Percentiles rank a stretch among this genome's conserved stretches.
Evolutionary conservation across 2,329 filamentous ascomycete species (phyloP).

Genomic region (Aspergillus sp.): DNA sequence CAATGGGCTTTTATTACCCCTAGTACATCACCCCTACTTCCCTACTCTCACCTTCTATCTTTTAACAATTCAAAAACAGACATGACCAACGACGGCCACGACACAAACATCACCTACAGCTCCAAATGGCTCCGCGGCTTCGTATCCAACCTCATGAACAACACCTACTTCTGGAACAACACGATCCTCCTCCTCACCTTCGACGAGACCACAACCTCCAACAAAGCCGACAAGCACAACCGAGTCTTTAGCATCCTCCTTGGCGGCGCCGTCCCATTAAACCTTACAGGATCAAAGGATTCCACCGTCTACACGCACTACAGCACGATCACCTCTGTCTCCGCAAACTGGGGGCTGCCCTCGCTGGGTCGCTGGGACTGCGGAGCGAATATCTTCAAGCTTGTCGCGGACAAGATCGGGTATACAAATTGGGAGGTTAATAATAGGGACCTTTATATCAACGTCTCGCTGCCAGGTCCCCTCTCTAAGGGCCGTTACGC

Average conservation of each 20-base stretch:
- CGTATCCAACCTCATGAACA: slow-evolving; percentile 69
- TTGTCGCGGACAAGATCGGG: slow-evolving; percentile 65
- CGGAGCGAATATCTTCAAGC: slow-evolving; percentile 69
- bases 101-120: slow-evolving; percentile 70
- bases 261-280: slow-evolving; percentile 70
- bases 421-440: slow-evolving; percentile 54
- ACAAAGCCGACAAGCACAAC: slow-evolving; percentile 55
- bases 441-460: slow-evolving; percentile 53
- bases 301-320: slow-evolving; percentile 74
- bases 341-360: slow-evolving; percentile 71
- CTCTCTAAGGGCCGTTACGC: slow-evolving; percentile 33
- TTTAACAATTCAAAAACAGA: slow-evolving; percentile 21
- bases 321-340: slow-evolving; percentile 67
- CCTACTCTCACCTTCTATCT: too few relatives aligned
- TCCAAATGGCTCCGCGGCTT: slow-evolving; percentile 71
- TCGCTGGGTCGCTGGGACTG: slow-evolving; percentile 74
- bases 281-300: slow-evolving; percentile 70
- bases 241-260: slow-evolving; percentile 71
- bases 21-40: slow-evolving; percentile 20
- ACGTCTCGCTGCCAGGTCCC: slow-evolving; percentile 59
- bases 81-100: slow-evolving; percentile 72
- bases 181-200: slow-evolving; percentile 80
- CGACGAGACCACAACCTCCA: slow-evolving; percentile 74
- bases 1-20: slow-evolving; percentile 65
- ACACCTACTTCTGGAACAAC: slow-evolving; percentile 74